Percentiles rank a stretch among this genome's conserved stretches.
phyloP scores from a whole-genome alignment of 73 alveolate genomes.

The Paraurostyla sp. region DNA sequence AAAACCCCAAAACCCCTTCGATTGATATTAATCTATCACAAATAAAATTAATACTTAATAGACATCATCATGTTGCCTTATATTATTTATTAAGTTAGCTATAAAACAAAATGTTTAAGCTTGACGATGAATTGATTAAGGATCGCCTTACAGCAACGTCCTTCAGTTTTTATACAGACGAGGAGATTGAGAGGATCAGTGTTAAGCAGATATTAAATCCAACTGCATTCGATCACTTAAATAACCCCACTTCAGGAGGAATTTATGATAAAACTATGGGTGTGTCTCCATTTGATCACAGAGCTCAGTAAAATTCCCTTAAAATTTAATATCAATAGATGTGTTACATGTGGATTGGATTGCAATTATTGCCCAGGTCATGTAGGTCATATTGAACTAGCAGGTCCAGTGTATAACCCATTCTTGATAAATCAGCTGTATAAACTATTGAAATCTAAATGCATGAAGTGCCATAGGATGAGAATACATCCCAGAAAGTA shows the following conservation, averaged over 20 bases:
- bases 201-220: slow-evolving; percentile 80
- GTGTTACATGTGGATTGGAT: slow-evolving; percentile 89
- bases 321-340: slow-evolving; percentile 51
- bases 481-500: slow-evolving; percentile 68
- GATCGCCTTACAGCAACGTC: slow-evolving; percentile 61
- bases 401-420: slow-evolving; percentile 88
- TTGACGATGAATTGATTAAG: slow-evolving; percentile 51
- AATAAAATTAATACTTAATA: no score
- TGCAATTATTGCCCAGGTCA: slow-evolving; percentile 88
- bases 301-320: slow-evolving; percentile 23
- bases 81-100: no score
- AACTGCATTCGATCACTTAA: slow-evolving; percentile 81
- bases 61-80: no score
- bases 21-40: no score
- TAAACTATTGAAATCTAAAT: slow-evolving; percentile 81
- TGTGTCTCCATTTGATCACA: slow-evolving; percentile 78
- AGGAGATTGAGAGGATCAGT: slow-evolving; percentile 80
- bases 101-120: slow-evolving; percentile 65
- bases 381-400: slow-evolving; percentile 85
- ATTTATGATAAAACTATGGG: slow-evolving; percentile 88
- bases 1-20: no score
- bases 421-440: slow-evolving; percentile 77
- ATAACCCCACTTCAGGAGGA: slow-evolving; percentile 79
- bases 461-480: slow-evolving; percentile 77
- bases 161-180: slow-evolving; percentile 81